Conservation (phyloP, 139 green algal species). For the Closterium sp. region DNA sequence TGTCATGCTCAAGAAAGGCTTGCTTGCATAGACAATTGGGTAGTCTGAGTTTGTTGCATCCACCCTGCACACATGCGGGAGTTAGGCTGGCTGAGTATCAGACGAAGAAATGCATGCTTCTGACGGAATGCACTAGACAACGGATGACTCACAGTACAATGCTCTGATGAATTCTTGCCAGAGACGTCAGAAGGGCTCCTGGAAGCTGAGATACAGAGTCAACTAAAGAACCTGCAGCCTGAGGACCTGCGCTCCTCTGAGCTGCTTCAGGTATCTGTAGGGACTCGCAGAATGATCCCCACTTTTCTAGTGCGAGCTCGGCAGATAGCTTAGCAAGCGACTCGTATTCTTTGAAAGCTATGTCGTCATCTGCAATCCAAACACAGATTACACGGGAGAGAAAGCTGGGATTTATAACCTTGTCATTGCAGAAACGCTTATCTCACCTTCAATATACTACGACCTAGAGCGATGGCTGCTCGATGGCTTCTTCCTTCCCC, state of each 20-base stretch:
- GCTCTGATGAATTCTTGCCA: not conserved
- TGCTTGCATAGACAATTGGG: not conserved
- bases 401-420: not conserved
- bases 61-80: not conserved
- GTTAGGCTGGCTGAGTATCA: not conserved
- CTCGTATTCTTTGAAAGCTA: not conserved
- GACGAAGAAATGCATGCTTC: not conserved
- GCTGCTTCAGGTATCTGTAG: not conserved
- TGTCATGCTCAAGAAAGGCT: not conserved
- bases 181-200: not conserved
- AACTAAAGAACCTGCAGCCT: not conserved
- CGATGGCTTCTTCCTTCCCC: not conserved
- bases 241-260: not conserved
- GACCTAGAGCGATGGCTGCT: no score
- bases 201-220: not conserved
- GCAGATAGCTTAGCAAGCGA: not conserved
- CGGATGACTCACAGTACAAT: not conserved
- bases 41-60: not conserved
- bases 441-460: no score
- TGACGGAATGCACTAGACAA: not conserved
- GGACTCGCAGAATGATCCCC: not conserved
- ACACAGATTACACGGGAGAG: not conserved
- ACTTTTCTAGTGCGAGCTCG: not conserved
- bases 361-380: not conserved
- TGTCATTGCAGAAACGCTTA: no score